Evolutionary conservation across 1,284 basidiomycete genomes (phyloP), one percentile per base, ranked within the genome.

Genomic region (Ustilago cynodontis): DNA sequence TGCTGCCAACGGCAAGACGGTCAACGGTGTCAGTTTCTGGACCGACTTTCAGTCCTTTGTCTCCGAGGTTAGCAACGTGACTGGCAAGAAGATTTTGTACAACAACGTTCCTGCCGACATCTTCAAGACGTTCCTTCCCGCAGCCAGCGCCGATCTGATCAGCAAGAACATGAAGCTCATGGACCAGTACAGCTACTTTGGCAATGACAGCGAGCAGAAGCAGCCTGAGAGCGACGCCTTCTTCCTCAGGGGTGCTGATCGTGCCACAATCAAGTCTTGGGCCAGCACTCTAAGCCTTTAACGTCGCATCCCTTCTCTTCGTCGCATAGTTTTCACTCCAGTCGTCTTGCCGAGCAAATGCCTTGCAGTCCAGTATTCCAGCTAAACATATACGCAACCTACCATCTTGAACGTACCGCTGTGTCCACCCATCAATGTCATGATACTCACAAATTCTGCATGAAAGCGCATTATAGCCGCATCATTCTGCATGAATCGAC

Each of bases 141-240:
- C 51, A 26, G 31, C 61, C n/a, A 59, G 68, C 18, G 67, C 61
- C 1, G 58, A 62, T 3, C 64, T 68, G 37, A 43, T 72, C 28
- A 71, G 59, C n/a, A 62, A 76, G 7, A 76, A 72, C 63, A 71
- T 76, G 67, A 63, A 59, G 52, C 63, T 76, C 52, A 51, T 76
- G 13, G 64, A 69, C 20, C 65, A 76, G 54, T 72, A 64, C 64
- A 67, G 50, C 51, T 76, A 76, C 57, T 76, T 68, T 43, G 72
- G 72, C 53, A 76, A 68, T 37, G 37, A 61, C 5, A 24, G 65
- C 5, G 58, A 67, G 24, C 47, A 47, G 35, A 24, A 63, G 37
- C 71, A 73, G 66, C 31, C 65, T 7, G 18, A 73, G 13, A 68
- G 65, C 59, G 56, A 73, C 41, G 33, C 37, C 11, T 65, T 71